Conservation (phyloP, 2,329 filamentous ascomycete species). For the Trichothecium sympodiale region DNA sequence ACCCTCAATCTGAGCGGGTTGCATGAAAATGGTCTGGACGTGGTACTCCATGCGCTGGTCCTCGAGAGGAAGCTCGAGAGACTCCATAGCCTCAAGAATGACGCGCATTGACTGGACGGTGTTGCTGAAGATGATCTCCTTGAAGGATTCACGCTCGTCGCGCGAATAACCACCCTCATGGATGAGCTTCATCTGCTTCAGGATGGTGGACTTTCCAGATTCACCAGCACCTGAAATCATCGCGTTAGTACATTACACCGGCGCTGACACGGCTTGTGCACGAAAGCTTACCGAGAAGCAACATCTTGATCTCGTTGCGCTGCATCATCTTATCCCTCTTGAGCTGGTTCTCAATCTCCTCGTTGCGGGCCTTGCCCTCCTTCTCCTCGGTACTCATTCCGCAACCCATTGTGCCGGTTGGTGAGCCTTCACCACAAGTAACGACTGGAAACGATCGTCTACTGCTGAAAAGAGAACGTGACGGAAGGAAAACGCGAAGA, state of each 20-base stretch:
- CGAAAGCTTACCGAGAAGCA: constrained; percentile 67
- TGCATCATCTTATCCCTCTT: constrained; percentile 98
- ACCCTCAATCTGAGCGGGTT: constrained; percentile 91
- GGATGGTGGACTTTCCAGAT: constrained; percentile 84
- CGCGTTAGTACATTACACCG: not conserved
- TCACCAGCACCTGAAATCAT: constrained; percentile 76
- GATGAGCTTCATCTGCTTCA: constrained; percentile 99
- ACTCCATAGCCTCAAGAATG: constrained; percentile 59
- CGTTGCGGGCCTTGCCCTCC: constrained; percentile 99
- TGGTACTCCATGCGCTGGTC: constrained; percentile 93
- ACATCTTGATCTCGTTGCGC: constrained; percentile 99
- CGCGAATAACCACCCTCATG: constrained; percentile 98
- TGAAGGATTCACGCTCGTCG: constrained; percentile 64
- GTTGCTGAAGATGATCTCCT: constrained; percentile 62
- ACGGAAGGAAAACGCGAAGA: too few species aligned
- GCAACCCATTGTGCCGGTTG: constrained; percentile 80
- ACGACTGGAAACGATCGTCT: too few species aligned
- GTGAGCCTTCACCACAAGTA: constrained; percentile 1
- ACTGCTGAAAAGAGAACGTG: too few species aligned
- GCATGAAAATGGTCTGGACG: constrained; percentile 98
- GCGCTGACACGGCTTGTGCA: not conserved
- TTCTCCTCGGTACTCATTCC: constrained; percentile 99
- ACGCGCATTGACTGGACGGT: constrained; percentile 60
- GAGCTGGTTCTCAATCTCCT: constrained; percentile 99
- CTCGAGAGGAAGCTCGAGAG: constrained; percentile 68